Evolutionary conservation across 805 yeast species (phyloP), one percentile per base, ranked within the genome.

Genomic region (Debaryomyces hansenii): DNA sequence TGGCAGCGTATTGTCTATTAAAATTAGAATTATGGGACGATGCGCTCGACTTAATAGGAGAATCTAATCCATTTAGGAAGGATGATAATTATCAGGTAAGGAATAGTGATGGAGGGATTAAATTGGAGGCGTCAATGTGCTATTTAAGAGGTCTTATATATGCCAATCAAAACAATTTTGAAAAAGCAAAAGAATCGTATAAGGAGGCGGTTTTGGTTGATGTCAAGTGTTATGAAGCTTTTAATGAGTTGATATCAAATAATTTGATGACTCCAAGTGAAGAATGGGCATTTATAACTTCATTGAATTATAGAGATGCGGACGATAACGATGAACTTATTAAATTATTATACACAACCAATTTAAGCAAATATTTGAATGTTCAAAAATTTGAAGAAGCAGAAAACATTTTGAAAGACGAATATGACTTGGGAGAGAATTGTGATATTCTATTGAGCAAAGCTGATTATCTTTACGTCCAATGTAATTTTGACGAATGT

Each of bases 161-260:
- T 62, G 79, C 92, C 9, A 83, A 85, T 51, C 91, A 86, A 58
- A 89, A 88, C 62, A 88, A 88, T 64, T 85, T 88, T 57, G 94
- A 86, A 16, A 75, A 79, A 50, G 98, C 98, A 0, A 90, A 87
- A 57, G 90, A 87, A 44, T 85, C 94, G 43, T 90, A 83, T 57
- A 82, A 83, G 58, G 96, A 90, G 58, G 97, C 98, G 0, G 83
- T 91, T 0, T 55, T 80, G 53, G 89, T 88, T 1, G 98, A 92
- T 64, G 90, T 87, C 6, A 89, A 90, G 63, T 94, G 97, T 65
- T 92, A 74, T 63, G 99, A 92, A 55, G 97, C 98, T 0, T 90
- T 90, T 62, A 81, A 87, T 56, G 90, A 87, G 59, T 75, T 92
- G 42, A 77, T 87, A 1, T 69, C 78, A 37, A 85, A 86, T 54